Conservation (phyloP, 768 basidiomycete species). For the Ramaria sp. region DNA sequence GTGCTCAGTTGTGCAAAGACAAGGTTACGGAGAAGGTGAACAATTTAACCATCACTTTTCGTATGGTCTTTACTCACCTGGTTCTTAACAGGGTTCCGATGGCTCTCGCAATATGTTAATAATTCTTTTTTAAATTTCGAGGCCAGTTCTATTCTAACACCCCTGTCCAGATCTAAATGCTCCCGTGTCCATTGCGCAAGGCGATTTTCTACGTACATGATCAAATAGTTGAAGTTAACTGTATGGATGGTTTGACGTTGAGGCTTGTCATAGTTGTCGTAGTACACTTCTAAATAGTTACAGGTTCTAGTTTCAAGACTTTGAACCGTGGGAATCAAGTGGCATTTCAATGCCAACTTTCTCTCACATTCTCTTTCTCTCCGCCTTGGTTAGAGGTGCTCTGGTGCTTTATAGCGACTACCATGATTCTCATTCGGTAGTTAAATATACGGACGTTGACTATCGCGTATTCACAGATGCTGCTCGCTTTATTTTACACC, state of each 20-base stretch:
- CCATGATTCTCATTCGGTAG: constrained; percentile 70
- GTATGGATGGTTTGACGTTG: background rate
- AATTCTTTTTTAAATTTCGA: background rate
- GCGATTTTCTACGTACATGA: background rate
- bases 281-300: background rate
- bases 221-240: background rate
- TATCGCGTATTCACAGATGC: constrained; percentile 95
- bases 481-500: constrained; percentile 51
- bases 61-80: background rate
- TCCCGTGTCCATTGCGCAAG: background rate
- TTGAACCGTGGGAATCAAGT: background rate
- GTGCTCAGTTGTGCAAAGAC: constrained; percentile 99
- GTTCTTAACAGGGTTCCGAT: constrained; percentile 62
- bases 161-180: constrained; percentile 16
- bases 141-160: background rate
- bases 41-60: constrained; percentile 3
- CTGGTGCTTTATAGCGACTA: constrained; percentile 84
- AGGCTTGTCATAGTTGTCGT: background rate
- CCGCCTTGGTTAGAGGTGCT: constrained; percentile 48
- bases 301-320: background rate
- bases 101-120: constrained; percentile 94
- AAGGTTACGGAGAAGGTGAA: constrained; percentile 93
- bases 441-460: constrained; percentile 98
- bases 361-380: constrained; percentile 37
- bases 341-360: constrained; percentile 29